Base-by-base conservation (phyloP, 768 basidiomycete genomes). In the Rhizopogon roseolus region DNA sequence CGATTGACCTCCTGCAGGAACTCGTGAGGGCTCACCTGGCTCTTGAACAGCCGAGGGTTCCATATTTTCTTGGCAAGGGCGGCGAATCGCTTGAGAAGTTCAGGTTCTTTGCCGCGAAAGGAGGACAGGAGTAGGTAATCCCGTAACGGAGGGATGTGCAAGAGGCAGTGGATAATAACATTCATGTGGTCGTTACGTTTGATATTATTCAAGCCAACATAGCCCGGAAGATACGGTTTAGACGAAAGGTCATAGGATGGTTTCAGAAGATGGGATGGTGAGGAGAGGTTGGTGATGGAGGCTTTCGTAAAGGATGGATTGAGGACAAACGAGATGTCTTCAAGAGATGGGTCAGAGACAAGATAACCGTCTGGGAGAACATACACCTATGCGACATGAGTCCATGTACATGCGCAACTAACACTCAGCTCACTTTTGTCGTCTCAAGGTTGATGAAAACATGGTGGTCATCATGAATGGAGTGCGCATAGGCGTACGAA, bases 11-110 rank as follows among this genome's bases (percentile, higher is more conserved):
- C 97, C 71, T 99, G 97, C 53, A 99, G 73, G 68, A 98, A 94
- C 67, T 99, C 97, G 67, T 99, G 97, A n/a, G 97, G 97, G 60
- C 88, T 91, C 61, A 98, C 94, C 78, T 99, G 97, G 56, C 90
- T 88, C 71, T 99, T 99, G 82, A 99, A 99, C 53, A 96, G 73
- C 49, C 86, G 78, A 8, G 95, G 93, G 71, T 97, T 98, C 97
- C 97, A 99, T 38, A 98, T 65, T 71, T 98, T 94, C 70, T 93
- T 93, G 2, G 92, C 86, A 17, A 99, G 79, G 11, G 81, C 77
- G 16, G 91, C 86, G 62, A 98, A 92, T 22, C 97, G 85, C 63
- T 84, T 88, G 40, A 98, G 75, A 52, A 98, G 81, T 66, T 99
- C 97, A 6, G 91, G 76, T 57, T 90, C 83, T 66, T 90, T 91